Evolutionary conservation across 306 rosid species (phyloP).

Genomic region (Ammopiptanthus mongolicus): DNA sequence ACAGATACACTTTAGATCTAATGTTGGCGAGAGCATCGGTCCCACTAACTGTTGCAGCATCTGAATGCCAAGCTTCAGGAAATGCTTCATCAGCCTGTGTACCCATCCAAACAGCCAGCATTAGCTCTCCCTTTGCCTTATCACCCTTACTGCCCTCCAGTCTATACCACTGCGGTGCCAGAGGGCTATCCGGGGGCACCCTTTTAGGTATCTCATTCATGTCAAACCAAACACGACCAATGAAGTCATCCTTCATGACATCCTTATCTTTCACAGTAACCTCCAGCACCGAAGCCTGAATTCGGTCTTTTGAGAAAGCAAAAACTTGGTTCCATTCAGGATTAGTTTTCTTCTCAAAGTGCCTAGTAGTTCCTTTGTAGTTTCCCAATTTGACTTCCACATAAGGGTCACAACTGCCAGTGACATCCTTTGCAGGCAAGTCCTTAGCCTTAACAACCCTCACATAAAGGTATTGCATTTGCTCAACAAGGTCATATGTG

Average conservation of each 20-base stretch:
- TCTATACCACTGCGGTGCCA: slow-evolving; percentile 36
- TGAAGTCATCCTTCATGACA: background rate
- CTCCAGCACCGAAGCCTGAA: too few relatives aligned
- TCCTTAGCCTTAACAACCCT: too few relatives aligned
- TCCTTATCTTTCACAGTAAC: slow-evolving; percentile 18
- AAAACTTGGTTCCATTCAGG: too few relatives aligned
- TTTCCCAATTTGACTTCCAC: too few relatives aligned
- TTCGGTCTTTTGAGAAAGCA: too few relatives aligned
- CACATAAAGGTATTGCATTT: too few relatives aligned
- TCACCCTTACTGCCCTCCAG: slow-evolving; percentile 21
- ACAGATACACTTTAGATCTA: slow-evolving; percentile 19
- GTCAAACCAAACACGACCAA: slow-evolving; percentile 19
- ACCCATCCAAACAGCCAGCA: slow-evolving; percentile 54
- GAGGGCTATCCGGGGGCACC: slow-evolving; percentile 42
- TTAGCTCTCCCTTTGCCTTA: slow-evolving; percentile 33
- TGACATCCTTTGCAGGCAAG: too few relatives aligned
- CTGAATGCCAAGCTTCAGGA: slow-evolving; percentile 33
- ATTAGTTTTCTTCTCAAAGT: too few relatives aligned
- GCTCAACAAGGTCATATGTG: too few relatives aligned
- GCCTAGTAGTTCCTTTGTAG: too few relatives aligned
- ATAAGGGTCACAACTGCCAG: too few relatives aligned
- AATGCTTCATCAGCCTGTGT: slow-evolving; percentile 46
- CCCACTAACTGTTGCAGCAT: slow-evolving; percentile 1
- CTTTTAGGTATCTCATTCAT: slow-evolving; percentile 29
- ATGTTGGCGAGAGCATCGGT: too few relatives aligned